Base-by-base conservation (phyloP, 148 eudicot species). In the Silene uniflora region DNA sequence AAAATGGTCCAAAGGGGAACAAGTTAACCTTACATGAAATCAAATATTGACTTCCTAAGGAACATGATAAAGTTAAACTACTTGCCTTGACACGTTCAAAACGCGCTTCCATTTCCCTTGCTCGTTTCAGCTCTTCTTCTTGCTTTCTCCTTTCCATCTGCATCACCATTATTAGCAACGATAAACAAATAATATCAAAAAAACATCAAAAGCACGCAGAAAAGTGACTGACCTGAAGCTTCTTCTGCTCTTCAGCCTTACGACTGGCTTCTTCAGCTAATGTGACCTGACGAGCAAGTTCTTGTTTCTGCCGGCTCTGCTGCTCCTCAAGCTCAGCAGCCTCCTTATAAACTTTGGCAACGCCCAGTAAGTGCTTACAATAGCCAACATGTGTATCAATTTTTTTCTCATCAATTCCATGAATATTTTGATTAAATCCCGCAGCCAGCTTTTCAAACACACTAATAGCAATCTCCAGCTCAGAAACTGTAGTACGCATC, bases 361-460 rank as follows among this genome's bases (percentile, higher is more conserved):
- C 92, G 27, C 86, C 91, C 62, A 92, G 87, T 79, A 95, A 87
- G 85, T 89, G 93, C 80, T 95, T 87, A 86, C 98, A 95, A 72
- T 95, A 95, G 75, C 86, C 89, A 75, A 95, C 93, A 85, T 95
- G 98, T 70, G 98, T 95, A 39, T 90, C 98, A 73, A 95, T 89
- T 86, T 92, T 95, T 85, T 92, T 95, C 86, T 92, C 97, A 72
- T 95, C 98, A 82, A 95, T 92, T 70, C 97, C 97, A 78, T 95
- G 98, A 75, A 85, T 86, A 18, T 95, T 92, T 72, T 86, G 89
- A 74, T 87, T 85, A 60, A 94, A 93, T 76, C 89, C 87, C 39
- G 91, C 86, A 77, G 98, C 90, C 65, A 95, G 82, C 77, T 90
- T 89, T 82, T 93, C 88, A 87, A 95, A 95, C 60, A 95, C 68